Evolutionary conservation across 345 rosid species (phyloP), one percentile per base, ranked within the genome.

Genomic region (Populus tremula): DNA sequence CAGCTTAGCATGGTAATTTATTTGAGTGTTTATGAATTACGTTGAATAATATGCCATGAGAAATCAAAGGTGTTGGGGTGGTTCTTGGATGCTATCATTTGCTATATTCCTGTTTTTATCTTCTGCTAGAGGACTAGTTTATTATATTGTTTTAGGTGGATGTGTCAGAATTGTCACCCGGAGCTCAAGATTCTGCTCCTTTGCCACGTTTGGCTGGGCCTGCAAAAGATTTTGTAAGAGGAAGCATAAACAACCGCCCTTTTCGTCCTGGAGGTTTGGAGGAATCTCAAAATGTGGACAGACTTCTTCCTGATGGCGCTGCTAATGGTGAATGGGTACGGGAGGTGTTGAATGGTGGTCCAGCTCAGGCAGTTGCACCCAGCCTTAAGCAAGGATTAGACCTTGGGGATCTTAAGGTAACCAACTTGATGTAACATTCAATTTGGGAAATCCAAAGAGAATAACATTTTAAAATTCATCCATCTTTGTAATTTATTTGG

Each of bases 241-340:
- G 98, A 88, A 93, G 98, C 87, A 87, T 88, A 82, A 90, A 82
- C 79, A 93, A 87, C 83, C 98, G 96, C 36, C 99, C 99, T 79
- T 95, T 95, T 80, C 91, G 90, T 62, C 99, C 99, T 17, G 99
- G 99, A 77, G 99, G 99, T 43, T 85, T 95, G 76, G 98, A 91
- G 41, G 90, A 90, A 80, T 78, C 95, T 72, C 90, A 83, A 69
- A 81, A 92, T 78, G 70, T 80, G 14, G 90, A 88, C 71, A 93
- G 92, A 84, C 39, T 80, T 78, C 80, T 93, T 71, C 96, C 98
- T 71, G 89, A 87, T 53, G 98, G 94, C 75, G 96, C 90, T 69
- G 73, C 84, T 68, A 87, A 85, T 85, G 96, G 99, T 73, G 89
- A 89, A 69, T 95, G 99, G 99, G 88, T 91, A 59, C 85, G 75